These are phyloP conservation scores for Hamigera avellanea DNA, from an alignment of 495 filamentous ascomycete genomes.

Conservation along the genomic window DNA sequence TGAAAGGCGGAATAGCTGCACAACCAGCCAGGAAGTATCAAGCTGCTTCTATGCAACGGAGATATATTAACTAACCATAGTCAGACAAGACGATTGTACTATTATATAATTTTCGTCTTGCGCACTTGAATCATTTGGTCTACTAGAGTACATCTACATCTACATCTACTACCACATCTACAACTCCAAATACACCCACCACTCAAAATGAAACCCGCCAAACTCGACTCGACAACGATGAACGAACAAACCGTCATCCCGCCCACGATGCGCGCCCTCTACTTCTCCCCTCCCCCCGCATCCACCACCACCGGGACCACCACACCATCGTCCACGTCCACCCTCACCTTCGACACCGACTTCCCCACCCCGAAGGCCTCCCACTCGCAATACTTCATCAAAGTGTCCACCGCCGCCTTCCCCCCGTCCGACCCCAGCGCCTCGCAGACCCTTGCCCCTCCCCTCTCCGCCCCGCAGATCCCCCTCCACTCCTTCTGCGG, in stretches of 20 bases:
- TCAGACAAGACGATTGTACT: no score
- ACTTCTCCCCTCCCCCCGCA: slow-evolving; percentile 17
- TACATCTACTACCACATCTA: background rate
- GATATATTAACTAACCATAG: no score
- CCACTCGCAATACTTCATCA: slow-evolving; percentile 43
- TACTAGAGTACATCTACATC: background rate
- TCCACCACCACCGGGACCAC: slow-evolving; percentile 3
- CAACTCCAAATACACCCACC: background rate
- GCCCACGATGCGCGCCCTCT: slow-evolving; percentile 28
- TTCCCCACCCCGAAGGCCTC: slow-evolving; percentile 28
- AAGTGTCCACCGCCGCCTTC: slow-evolving; percentile 43
- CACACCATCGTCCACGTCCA: slow-evolving; percentile 1
- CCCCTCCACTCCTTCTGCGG: slow-evolving; percentile 49
- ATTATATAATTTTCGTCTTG: no score
- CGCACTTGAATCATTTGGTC: no score
- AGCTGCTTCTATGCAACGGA: background rate
- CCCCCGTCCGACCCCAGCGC: slow-evolving; percentile 39
- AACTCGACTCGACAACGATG: slow-evolving; percentile 19
- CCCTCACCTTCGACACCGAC: slow-evolving; percentile 18
- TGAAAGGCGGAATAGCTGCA: no score
- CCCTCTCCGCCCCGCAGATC: slow-evolving; percentile 31
- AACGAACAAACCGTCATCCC: slow-evolving; percentile 23
- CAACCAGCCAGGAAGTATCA: background rate
- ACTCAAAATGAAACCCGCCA: slow-evolving; percentile 11
- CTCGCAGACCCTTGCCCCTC: slow-evolving; percentile 34